A percentile compares a stretch with the other conserved stretches of the same genome.
Conservation (phyloP, 805 yeast genomes). For the Hyphopichia homilentoma region DNA sequence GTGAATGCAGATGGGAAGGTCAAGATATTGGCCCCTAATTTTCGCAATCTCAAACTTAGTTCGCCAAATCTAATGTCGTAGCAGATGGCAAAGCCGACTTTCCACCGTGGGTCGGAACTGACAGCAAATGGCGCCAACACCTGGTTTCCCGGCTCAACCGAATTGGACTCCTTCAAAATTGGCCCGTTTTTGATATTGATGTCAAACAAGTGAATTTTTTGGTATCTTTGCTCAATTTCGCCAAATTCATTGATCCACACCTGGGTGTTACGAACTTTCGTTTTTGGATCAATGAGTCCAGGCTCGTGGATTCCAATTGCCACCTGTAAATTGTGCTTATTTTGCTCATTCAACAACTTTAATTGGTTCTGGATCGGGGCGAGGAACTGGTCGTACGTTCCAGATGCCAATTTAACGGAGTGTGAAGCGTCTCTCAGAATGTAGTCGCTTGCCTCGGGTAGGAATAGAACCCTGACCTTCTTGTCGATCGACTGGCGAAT, state of each 20-base stretch:
- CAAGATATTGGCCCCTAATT: conserved; percentile 70
- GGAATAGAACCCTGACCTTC: conserved; percentile 66
- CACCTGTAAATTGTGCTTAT: conserved; percentile 8
- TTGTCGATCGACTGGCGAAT: conserved; percentile 59
- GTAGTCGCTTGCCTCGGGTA: conserved; percentile 94
- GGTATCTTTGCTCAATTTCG: conserved; percentile 63
- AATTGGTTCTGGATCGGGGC: conserved; percentile 46
- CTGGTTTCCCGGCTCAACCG: conserved; percentile 74
- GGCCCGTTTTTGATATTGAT: conserved; percentile 84
- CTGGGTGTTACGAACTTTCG: conserved; percentile 60
- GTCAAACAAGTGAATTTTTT: conserved; percentile 86
- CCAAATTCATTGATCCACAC: conserved; percentile 71
- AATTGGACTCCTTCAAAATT: conserved; percentile 66
- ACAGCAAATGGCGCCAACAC: conserved; percentile 52
- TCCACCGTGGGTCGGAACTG: conserved; percentile 15
- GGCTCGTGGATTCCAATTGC: conserved; percentile 92
- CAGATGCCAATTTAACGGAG: conserved; percentile 54
- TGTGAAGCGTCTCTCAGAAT: conserved; percentile 67
- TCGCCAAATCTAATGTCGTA: conserved; percentile 90
- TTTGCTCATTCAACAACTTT: conserved; percentile 20
- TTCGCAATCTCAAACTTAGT: conserved; percentile 58
- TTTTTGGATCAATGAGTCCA: conserved; percentile 25
- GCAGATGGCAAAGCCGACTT: conserved; percentile 72
- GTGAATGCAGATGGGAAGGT: conserved; percentile 94
- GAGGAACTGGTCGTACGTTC: conserved; percentile 35